Evolutionary conservation across 192 early-diverging fungal species (phyloP), one percentile per base, ranked within the genome.

Genomic region (Endogone sp.): DNA sequence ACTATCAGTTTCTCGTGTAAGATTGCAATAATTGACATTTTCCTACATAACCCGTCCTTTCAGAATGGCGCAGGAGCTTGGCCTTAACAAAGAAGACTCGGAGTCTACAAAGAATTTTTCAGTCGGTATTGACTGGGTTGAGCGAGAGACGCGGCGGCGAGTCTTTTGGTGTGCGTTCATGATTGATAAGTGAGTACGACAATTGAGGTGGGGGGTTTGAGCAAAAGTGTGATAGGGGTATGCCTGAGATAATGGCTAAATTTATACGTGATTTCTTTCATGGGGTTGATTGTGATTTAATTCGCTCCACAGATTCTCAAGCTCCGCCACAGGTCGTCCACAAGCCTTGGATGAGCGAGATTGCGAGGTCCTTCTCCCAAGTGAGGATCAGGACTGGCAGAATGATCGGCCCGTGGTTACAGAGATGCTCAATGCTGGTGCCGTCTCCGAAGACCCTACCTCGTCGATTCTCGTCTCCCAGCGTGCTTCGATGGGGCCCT

Each of bases 101-200:
- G 28, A 37, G 23, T 26, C 6, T 16, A 71, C 67, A 55, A 49
- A 37, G 24, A 61, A 30, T 3, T 29, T 13, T 8, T 44, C 13
- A 4, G 4, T n/a, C 27, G n/a, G 59, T 8, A 60, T 60, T 54
- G 28, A 70, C 63, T 74, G 81, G 77, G 77, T 77, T 63, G 31
- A 82, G 63, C 76, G 77, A 29, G 86, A 87, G 65, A 74, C 71
- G n/a, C 44, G 75, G 37, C 65, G 86, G 56, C 71, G 86, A 30
- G 76, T 79, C 21, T 87, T 85, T 29, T 87, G 86, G 86, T 59
- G 68, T 2, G 71, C 77, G 30, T 87, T 82, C 57, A 68, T 74
- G 6, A n/a, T 84, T 44, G 86, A 87, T 66, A 78, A 71, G 77
- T 81, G 77, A 75, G 71, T 56, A 65, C 10, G 24, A 10, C 9